Evolutionary conservation across 805 yeast genomes (phyloP), one percentile per base, ranked within the genome.

Genomic region (Hanseniaspora mollemarum): DNA sequence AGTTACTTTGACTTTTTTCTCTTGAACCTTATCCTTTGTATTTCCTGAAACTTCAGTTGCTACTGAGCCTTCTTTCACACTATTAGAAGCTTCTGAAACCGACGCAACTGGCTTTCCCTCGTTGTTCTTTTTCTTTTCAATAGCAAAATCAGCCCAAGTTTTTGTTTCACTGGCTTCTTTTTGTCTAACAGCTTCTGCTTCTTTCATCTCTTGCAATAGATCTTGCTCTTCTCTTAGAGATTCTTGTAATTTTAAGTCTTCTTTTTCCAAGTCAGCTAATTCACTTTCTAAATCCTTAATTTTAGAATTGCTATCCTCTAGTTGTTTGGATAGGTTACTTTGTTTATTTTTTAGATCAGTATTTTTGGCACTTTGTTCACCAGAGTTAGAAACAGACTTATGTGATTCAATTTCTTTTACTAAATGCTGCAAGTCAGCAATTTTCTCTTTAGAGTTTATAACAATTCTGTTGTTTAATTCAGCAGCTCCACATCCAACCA

Each of bases 111-210:
- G 44, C 38, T 53, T 51, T 4, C 33, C 49, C 22, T 46, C 39
- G n/a, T 51, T 43, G 18, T 48, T 46, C 10, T 46, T 52, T 24
- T 53, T 52, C 44, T 57, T 59, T 16, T 53, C 48, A 50, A 60
- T 59, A 12, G 59, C 45, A 12, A 57, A 58, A 3, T 62, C 61
- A 6, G 67, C 63, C 66, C 67, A 64, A 5, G 67, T 62, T 54
- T 62, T 63, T 1, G 18, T 52, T 49, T 10, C 57, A 36, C 45
- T 55, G 42, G 12, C 35, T 24, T 13, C 25, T 29, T 36, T 43
- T 28, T 43, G 2, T 24, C 31, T 31, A 18, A 10, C 25, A 18
- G 31, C 46, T 43, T 54, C 41, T 6, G 25, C 29, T 33, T 38
- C 21, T 26, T 44, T 39, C 7, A 26, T 13, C 26, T 33, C n/a